These are phyloP conservation scores for Calonectria naviculata DNA, from an alignment of 2,329 filamentous ascomycete genomes.

Conservation along the genomic window DNA sequence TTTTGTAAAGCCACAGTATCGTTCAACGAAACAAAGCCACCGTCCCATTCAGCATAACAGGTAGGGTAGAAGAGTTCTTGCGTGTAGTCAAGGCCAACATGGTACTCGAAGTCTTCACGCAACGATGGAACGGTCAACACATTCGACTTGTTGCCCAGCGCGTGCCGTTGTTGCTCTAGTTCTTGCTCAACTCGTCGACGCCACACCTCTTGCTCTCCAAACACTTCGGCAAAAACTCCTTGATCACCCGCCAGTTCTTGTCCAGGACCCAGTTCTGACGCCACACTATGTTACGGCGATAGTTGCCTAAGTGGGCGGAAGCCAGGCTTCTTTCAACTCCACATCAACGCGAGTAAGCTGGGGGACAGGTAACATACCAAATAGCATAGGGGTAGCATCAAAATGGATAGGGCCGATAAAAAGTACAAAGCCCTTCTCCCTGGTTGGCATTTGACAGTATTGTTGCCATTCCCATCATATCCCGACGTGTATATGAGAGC, in stretches of 20 bases:
- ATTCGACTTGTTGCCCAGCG: background rate
- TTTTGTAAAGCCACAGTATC: background rate
- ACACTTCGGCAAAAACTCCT: background rate
- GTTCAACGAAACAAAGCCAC: background rate
- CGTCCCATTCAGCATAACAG: background rate
- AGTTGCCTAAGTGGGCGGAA: background rate
- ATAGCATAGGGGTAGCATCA: background rate
- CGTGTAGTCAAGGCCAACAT: background rate
- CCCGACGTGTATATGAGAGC: background rate
- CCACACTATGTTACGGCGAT: background rate
- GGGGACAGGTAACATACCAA: background rate
- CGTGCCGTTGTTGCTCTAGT: too few species aligned
- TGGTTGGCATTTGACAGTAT: background rate
- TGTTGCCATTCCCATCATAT: background rate
- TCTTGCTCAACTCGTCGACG: background rate
- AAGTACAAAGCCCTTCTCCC: background rate
- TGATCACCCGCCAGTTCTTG: background rate
- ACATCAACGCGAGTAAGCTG: background rate
- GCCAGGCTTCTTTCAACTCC: background rate
- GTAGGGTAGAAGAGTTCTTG: background rate
- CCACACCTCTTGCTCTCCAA: background rate
- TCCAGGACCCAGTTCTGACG: background rate
- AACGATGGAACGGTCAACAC: background rate
- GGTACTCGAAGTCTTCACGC: background rate
- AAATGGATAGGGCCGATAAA: background rate